These are phyloP conservation scores for Globisporangium parvum DNA, from an alignment of 352 stramenopile genomes.

Conservation along the genomic window DNA sequence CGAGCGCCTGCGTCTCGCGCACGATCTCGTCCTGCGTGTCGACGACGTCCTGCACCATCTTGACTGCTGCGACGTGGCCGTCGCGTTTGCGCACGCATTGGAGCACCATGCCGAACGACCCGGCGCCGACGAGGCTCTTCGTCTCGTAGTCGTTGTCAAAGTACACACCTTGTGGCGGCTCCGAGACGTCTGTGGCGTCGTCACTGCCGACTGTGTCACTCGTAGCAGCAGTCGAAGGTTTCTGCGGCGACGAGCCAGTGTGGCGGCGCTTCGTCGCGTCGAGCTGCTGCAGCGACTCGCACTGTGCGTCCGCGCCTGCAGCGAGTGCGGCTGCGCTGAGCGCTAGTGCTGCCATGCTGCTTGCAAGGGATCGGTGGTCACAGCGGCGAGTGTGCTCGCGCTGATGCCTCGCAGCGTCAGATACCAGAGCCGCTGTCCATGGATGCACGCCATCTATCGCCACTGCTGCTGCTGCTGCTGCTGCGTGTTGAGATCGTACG, in stretches of 20 bases:
- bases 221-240: neutral
- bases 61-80: slow-evolving; percentile 58
- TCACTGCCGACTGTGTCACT: neutral
- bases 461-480: too few relatives aligned
- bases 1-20: slow-evolving; percentile 52
- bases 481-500: too few relatives aligned
- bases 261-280: slow-evolving; percentile 3
- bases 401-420: neutral
- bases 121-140: slow-evolving; percentile 53
- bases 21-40: slow-evolving; percentile 49
- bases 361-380: neutral
- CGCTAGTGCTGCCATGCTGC: neutral
- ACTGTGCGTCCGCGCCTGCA: neutral
- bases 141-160: slow-evolving; percentile 70
- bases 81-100: slow-evolving; percentile 66
- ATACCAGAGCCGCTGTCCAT: too few relatives aligned
- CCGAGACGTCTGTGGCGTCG: too few relatives aligned
- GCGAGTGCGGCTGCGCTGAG: neutral
- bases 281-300: slow-evolving; percentile 7
- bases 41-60: slow-evolving; percentile 67
- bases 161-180: slow-evolving; percentile 12
- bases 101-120: slow-evolving; percentile 82
- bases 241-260: slow-evolving; percentile 14
- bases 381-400: neutral
- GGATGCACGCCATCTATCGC: too few relatives aligned